Base-by-base conservation (phyloP, 352 stramenopile species). In the Stephanocyclus meneghinianus region DNA sequence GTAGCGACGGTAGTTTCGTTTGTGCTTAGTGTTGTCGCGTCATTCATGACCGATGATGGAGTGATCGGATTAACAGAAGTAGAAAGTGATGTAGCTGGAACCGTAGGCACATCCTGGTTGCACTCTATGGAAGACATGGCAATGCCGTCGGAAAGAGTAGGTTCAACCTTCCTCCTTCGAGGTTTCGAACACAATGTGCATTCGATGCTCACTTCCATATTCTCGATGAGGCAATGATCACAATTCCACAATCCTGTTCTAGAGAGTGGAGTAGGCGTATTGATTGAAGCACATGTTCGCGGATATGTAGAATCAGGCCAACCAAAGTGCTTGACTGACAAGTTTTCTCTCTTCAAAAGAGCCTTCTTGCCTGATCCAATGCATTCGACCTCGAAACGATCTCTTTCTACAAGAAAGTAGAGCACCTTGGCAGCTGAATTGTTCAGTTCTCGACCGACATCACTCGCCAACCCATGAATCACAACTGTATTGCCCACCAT, bases 381-480 rank as follows among this genome's bases (percentile, higher is more conserved):
- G 1, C 71, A 61, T 35, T 66, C 50, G 8, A 83, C 59, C 51
- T 80, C 76, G 57, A 73, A 79, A 16, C 70, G 30, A 73, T 83
- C 71, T 42, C 72, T 83, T 16, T 83, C 76, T 9, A 35, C 18
- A 13, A 29, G 11, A 57, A 75, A 83, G 47, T 73, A 70, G n/a
- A 69, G 44, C 10, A 83, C 74, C 15, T 21, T 21, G 30, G 62
- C 68, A 51, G 51, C 10, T 47, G 71, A 56, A 18, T 59, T 18
- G 50, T 83, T 83, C 48, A 83, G 26, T 18, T 15, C 42, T 44
- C 65, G 62, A 29, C 76, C 76, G 18, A 55, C 69, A 35, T 74
- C 53, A 26, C 66, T 85, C 5, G 48, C 61, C 55, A 85, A 68
- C 11, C 74, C 74, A 30, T 73, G 13, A 56, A 85, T 80, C 3